A percentile compares a stretch with the other conserved stretches of the same genome.
Conservation (phyloP, 108 stramenopile species). For the Ochromonas danica region DNA sequence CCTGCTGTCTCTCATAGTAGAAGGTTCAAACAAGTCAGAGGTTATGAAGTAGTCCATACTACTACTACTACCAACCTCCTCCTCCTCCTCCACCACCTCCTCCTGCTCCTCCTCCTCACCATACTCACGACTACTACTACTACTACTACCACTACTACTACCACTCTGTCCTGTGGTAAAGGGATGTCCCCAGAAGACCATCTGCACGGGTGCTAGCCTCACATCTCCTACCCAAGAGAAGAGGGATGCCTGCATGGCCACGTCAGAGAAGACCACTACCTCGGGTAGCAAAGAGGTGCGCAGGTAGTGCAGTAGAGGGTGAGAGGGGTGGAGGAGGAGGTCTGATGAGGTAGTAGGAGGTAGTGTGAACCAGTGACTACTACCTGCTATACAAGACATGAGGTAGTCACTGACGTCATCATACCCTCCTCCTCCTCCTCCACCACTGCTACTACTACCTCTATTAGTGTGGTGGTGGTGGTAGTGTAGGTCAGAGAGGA, state of each 20-base stretch:
- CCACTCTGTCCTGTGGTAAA: background rate
- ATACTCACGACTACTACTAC: no score
- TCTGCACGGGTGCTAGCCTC: background rate
- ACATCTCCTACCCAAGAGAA: background rate
- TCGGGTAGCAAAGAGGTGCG: no score
- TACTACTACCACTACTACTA: no score
- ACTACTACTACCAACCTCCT: no score
- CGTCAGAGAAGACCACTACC: background rate
- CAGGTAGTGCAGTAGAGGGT: no score
- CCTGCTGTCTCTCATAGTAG: background rate
- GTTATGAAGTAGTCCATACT: slow-evolving; percentile 30
- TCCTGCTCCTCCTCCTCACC: no score
- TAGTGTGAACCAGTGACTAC: background rate
- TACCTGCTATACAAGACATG: no score
- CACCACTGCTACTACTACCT: no score
- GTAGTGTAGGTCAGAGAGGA: background rate
- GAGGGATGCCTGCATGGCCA: background rate
- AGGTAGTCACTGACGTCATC: no score
- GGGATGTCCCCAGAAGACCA: slow-evolving; percentile 19
- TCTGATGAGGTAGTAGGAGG: background rate
- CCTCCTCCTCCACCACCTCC: no score
- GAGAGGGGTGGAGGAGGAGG: background rate
- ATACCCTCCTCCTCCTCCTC: no score
- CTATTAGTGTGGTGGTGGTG: no score
- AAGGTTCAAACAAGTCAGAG: slow-evolving; percentile 23